Evolutionary conservation across 306 rosid genomes (phyloP), one percentile per base, ranked within the genome.

Genomic region (Castanospermum australe): DNA sequence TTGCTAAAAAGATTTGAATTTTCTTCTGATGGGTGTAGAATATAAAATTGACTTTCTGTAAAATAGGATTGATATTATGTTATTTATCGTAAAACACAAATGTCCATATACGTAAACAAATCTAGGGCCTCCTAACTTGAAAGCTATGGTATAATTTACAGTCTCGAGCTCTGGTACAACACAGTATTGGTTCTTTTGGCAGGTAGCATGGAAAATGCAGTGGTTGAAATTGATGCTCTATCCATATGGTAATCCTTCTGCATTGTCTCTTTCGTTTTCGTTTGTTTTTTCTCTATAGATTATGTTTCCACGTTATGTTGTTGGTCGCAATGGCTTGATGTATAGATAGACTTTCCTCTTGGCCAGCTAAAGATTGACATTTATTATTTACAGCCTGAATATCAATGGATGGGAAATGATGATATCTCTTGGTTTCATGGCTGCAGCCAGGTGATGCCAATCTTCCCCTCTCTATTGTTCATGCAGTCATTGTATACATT

Each of bases 381-480:
- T 60, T 4, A 8, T 10, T 75, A 1, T 55, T 75, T 63, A 10
- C 78, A 89, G 93, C 47, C 88, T 89, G 62, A 89, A 87, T 55
- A 87, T 89, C 74, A 79, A 41, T 64, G 89, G 89, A 44, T 89
- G 93, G 91, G 88, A 85, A 82, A 83, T 87, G 81, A 89, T 89
- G 93, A 68, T 89, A 67, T 67, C 81, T 44, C 76, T 89, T 28
- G 91, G 93, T 41, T 87, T 87, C 75, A 22, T 89, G 22, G 83
- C 81, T 67, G 89, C 87, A 55, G 84, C 88, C 24, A 80, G 93
- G 93, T 85, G 77, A 45, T 71, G 38, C 4, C 47, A 60, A 8
- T 77, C 28, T 30, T 13, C 30, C 24, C 55, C 39, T 68, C 22
- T 45, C 39, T 44, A 15, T 68, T 30, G 41, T 36, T 47, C 44